Evolutionary conservation across 768 basidiomycete species (phyloP).

Genomic region (Jaapia argillacea): DNA sequence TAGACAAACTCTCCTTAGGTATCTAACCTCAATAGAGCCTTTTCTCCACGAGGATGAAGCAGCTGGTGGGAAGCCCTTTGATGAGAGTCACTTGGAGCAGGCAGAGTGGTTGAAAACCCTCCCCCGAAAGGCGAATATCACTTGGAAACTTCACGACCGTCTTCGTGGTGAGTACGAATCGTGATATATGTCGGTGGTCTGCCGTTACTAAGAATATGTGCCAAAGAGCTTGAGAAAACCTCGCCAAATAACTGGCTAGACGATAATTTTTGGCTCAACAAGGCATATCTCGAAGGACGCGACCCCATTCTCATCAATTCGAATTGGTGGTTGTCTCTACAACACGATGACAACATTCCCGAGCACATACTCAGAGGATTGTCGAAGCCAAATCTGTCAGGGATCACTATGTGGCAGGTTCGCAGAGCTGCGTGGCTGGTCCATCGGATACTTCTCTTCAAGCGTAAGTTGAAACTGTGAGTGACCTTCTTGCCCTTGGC

Average conservation of each 20-base stretch:
- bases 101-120: constrained; percentile 49
- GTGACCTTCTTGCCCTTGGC: constrained; percentile 13
- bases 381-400: constrained; percentile 8
- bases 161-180: constrained; percentile 51
- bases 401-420: constrained; percentile 73
- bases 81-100: constrained; percentile 31
- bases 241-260: constrained; percentile 93
- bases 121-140: constrained; percentile 37
- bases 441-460: constrained; percentile 65
- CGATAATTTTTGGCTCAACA: constrained; percentile 86
- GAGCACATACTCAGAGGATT: constrained; percentile 14
- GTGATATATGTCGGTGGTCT: neutral
- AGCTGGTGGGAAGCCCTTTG: constrained; percentile 41
- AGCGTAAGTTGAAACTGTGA: constrained; percentile 52
- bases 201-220: neutral
- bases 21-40: constrained; percentile 70
- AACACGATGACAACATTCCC: constrained; percentile 62
- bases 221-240: constrained; percentile 62
- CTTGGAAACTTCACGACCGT: constrained; percentile 65
- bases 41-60: constrained; percentile 68
- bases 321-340: constrained; percentile 92
- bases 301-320: constrained; percentile 81
- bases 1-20: constrained; percentile 62
- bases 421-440: constrained; percentile 77
- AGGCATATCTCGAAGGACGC: constrained; percentile 84